Conservation (phyloP, 257 asterid species). For the Solanum medicagineum region DNA sequence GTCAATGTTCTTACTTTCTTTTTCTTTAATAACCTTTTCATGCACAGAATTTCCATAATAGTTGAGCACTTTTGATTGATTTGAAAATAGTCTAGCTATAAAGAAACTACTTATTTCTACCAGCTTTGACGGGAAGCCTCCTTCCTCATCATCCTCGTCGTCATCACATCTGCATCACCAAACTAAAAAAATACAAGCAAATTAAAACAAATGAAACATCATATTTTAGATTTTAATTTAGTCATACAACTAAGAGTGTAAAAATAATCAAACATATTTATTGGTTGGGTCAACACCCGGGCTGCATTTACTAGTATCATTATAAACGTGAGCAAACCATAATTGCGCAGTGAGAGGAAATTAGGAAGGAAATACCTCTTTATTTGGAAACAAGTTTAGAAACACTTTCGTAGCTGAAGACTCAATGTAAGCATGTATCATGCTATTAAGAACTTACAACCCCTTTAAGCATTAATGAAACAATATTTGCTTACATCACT, state of each 20-base stretch:
- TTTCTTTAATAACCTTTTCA: conserved; percentile 54
- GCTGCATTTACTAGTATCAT: background rate
- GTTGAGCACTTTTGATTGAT: background rate
- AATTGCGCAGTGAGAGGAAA: background rate
- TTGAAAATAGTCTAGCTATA: background rate
- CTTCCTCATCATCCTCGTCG: conserved; percentile 57
- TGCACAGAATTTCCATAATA: conserved; percentile 9
- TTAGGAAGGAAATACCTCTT: background rate
- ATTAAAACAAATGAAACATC: too few relatives aligned
- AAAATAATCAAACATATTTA: too few relatives aligned
- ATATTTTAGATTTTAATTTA: too few relatives aligned
- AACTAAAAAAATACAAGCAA: background rate
- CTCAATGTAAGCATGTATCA: background rate
- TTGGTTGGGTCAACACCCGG: too few relatives aligned
- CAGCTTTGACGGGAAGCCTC: conserved; percentile 51
- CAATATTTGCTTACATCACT: background rate
- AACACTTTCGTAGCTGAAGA: background rate
- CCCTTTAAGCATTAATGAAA: background rate
- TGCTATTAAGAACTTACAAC: background rate
- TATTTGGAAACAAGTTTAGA: background rate
- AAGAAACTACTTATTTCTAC: conserved; percentile 15
- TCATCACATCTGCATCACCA: conserved; percentile 66
- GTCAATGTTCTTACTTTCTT: conserved; percentile 34
- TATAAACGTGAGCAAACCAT: background rate
- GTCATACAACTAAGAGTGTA: too few relatives aligned